A percentile compares a stretch with the other conserved stretches of the same genome.
phyloP scores from a whole-genome alignment of 352 stramenopile genomes.

The Globisporangium cylindrosporum region DNA sequence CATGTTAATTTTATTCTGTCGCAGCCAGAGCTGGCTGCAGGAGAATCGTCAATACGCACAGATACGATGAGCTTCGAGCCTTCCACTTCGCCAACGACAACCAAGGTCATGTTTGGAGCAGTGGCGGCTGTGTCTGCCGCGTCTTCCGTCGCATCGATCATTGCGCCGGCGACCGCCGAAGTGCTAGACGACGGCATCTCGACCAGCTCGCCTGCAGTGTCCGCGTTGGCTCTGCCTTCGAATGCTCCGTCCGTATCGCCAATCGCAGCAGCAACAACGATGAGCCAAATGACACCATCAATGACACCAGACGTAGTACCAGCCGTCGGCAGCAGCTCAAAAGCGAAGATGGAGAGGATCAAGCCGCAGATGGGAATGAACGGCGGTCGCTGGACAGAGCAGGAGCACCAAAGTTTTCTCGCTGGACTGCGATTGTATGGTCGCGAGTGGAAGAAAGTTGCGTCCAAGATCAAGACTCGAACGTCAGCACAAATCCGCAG shows the following conservation, averaged over 20 bases:
- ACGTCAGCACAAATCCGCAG: conserved; percentile 84
- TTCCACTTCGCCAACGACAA: neutral
- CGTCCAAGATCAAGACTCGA: conserved; percentile 87
- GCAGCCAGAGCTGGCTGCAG: neutral
- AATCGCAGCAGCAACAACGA: conserved; percentile 20
- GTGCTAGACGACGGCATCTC: conserved; percentile 23
- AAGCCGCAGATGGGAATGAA: conserved; percentile 76
- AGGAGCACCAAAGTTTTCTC: conserved; percentile 96
- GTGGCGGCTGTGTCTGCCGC: neutral
- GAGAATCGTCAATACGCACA: neutral
- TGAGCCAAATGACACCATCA: conserved; percentile 23
- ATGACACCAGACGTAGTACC: conserved; percentile 9
- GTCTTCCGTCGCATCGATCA: conserved; percentile 14
- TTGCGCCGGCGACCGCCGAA: conserved; percentile 13
- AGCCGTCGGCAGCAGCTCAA: neutral
- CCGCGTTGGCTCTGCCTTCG: conserved; percentile 24
- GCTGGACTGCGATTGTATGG: conserved; percentile 91
- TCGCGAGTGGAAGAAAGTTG: conserved; percentile 97
- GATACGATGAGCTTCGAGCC: conserved; percentile 3
- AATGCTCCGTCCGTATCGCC: conserved; percentile 15
- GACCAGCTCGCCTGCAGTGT: conserved; percentile 28
- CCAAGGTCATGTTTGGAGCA: neutral
- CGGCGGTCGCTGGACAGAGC: conserved; percentile 91
- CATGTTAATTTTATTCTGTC: neutral
- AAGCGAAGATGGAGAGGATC: conserved; percentile 34